phyloP scores from a whole-genome alignment of 495 filamentous ascomycete genomes.

The Platismatia glauca region DNA sequence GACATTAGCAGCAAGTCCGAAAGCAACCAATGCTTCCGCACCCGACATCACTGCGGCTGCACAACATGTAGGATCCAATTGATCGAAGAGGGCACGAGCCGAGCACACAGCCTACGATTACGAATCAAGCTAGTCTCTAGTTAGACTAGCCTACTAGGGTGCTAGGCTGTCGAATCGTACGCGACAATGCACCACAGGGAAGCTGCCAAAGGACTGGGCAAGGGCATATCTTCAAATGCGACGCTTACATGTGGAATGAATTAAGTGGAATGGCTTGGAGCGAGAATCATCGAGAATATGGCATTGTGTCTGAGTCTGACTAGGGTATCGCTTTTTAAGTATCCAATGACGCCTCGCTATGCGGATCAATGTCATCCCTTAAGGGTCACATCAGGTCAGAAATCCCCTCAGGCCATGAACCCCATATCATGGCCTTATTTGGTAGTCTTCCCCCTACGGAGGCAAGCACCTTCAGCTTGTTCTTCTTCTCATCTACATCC shows the following conservation, averaged over 20 bases:
- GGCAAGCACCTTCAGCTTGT: conserved; percentile 68
- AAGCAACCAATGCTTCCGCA: conserved; percentile 11
- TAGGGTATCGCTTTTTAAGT: not conserved
- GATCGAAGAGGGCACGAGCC: not conserved
- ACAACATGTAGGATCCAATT: not conserved
- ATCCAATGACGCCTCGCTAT: conserved; percentile 10
- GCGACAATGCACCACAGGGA: not conserved
- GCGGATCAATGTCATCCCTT: not conserved
- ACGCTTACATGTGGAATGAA: not conserved
- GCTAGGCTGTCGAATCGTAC: no score
- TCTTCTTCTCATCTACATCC: conserved; percentile 79
- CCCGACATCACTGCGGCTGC: conserved; percentile 9
- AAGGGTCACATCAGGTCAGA: conserved; percentile 41
- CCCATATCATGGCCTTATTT: conserved; percentile 65
- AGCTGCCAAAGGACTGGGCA: not conserved
- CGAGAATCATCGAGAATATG: not conserved
- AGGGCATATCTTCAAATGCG: not conserved
- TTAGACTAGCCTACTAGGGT: no score
- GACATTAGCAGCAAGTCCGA: conserved; percentile 19
- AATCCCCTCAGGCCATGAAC: conserved; percentile 43
- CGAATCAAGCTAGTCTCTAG: not conserved
- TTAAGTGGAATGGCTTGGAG: not conserved
- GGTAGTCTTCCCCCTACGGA: conserved; percentile 75
- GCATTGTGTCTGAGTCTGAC: not conserved
- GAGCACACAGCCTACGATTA: not conserved